A percentile compares a stretch with the other conserved stretches of the same genome.
phyloP scores from a whole-genome alignment of 1,139 yeast genomes.

The Geotrichum aggregatum region DNA sequence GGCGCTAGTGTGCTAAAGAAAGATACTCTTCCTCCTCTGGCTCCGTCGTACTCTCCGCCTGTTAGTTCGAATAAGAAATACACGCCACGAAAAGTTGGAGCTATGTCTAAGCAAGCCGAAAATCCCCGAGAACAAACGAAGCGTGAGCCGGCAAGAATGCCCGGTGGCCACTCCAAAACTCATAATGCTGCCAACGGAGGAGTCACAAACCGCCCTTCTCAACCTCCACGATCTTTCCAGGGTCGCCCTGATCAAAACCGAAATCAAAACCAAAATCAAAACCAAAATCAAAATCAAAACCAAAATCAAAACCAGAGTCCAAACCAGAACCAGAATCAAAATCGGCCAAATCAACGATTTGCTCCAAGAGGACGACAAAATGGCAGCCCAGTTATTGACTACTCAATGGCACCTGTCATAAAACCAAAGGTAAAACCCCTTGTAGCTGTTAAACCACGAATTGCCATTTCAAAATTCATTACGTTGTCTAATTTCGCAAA shows the following conservation, averaged over 20 bases:
- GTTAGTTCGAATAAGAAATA: no score
- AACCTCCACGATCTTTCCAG: not conserved
- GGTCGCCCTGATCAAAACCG: not conserved
- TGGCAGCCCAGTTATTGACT: not conserved
- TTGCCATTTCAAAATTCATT: slow-evolving; percentile 67
- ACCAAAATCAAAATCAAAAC: no score
- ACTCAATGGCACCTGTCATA: slow-evolving; percentile 1
- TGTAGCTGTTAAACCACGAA: slow-evolving; percentile 25
- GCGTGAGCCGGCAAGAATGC: not conserved
- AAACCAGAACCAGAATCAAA: not conserved
- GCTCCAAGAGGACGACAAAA: not conserved
- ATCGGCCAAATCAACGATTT: not conserved
- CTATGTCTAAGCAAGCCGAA: no score
- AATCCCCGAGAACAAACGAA: not conserved
- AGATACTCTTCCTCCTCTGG: not conserved
- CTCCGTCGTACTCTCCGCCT: not conserved
- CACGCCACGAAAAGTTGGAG: not conserved
- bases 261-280: no score
- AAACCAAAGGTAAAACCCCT: slow-evolving; percentile 24
- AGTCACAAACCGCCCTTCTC: not conserved
- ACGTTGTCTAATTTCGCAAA: slow-evolving; percentile 75
- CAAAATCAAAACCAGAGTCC: no score
- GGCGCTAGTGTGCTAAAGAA: not conserved
- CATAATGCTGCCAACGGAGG: not conserved
- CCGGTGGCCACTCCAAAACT: not conserved